These are phyloP conservation scores for Aureococcus anophagefferens DNA, from an alignment of 108 stramenopile genomes.

Conservation along the genomic window DNA sequence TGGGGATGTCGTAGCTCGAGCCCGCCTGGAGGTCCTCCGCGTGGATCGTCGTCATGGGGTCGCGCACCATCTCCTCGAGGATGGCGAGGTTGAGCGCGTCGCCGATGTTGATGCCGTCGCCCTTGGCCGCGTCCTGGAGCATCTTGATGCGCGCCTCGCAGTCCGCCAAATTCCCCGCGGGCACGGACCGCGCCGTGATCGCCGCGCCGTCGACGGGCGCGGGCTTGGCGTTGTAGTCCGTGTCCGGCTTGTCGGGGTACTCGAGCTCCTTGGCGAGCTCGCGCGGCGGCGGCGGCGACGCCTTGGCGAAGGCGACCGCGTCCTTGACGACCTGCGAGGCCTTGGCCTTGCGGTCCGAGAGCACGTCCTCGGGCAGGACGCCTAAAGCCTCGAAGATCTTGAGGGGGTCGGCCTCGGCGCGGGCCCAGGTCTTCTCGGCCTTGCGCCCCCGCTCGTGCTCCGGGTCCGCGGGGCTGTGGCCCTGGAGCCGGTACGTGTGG, in stretches of 20 bases:
- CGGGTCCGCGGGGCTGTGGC: constrained; percentile 94
- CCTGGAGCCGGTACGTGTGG: constrained; percentile 95
- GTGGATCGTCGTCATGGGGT: constrained; percentile 92
- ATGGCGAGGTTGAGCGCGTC: constrained; percentile 97
- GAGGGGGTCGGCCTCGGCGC: constrained; percentile 84
- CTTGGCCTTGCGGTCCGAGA: constrained; percentile 68
- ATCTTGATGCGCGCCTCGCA: constrained; percentile 60
- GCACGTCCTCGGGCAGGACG: constrained; percentile 74
- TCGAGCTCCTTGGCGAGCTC: constrained; percentile 92
- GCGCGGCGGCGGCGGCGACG: constrained; percentile 78
- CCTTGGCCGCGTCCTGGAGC: constrained; percentile 67
- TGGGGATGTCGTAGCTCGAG: constrained; percentile 93
- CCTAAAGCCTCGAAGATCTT: constrained; percentile 81
- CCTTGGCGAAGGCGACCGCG: constrained; percentile 79
- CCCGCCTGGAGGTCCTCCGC: constrained; percentile 97
- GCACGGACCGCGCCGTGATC: constrained; percentile 71
- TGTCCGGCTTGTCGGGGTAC: constrained; percentile 87
- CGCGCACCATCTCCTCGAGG: constrained; percentile 98
- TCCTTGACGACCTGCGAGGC: constrained; percentile 73
- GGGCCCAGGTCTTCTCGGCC: constrained; percentile 95
- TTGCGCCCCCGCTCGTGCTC: constrained; percentile 97
- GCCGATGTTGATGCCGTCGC: constrained; percentile 86
- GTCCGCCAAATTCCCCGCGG: constrained; percentile 57
- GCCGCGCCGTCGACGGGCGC: constrained; percentile 65
- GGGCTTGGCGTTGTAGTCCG: constrained; percentile 78